Conservation (phyloP, 192 early-diverging fungal genomes). For the Funneliformis geosporum region DNA sequence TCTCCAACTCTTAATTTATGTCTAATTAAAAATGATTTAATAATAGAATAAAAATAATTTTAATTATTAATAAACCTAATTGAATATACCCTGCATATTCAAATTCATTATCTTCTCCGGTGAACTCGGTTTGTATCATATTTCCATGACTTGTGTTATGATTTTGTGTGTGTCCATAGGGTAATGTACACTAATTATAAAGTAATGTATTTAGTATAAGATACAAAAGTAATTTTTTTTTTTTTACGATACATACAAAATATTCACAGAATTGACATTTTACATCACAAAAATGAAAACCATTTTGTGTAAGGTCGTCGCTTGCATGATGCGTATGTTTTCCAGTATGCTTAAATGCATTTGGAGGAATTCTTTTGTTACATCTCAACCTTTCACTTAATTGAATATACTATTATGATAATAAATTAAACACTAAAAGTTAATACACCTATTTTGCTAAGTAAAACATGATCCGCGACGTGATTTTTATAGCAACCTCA, state of each 20-base stretch:
- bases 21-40: background rate
- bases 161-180: background rate
- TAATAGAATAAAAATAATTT: no score
- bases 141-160: slow-evolving; percentile 16
- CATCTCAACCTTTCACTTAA: slow-evolving; percentile 15
- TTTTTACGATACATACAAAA: background rate
- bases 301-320: background rate
- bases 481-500: no score
- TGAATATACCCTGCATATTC: slow-evolving; percentile 12
- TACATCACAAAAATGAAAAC: slow-evolving; percentile 20
- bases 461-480: no score
- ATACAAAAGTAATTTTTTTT: background rate
- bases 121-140: slow-evolving; percentile 15
- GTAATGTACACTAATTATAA: slow-evolving; percentile 13
- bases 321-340: background rate
- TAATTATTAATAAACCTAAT: background rate
- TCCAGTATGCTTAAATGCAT: slow-evolving; percentile 20
- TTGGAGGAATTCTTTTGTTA: slow-evolving; percentile 28
- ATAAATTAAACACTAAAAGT: no score
- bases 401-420: slow-evolving; percentile 23
- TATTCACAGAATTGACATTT: slow-evolving; percentile 26
- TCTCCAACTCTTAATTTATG: slow-evolving; percentile 20
- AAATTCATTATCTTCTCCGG: slow-evolving; percentile 20
- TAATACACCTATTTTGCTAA: no score
- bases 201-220: background rate